Conservation (phyloP, 345 rosid genomes). For the Populus pruinosa region DNA sequence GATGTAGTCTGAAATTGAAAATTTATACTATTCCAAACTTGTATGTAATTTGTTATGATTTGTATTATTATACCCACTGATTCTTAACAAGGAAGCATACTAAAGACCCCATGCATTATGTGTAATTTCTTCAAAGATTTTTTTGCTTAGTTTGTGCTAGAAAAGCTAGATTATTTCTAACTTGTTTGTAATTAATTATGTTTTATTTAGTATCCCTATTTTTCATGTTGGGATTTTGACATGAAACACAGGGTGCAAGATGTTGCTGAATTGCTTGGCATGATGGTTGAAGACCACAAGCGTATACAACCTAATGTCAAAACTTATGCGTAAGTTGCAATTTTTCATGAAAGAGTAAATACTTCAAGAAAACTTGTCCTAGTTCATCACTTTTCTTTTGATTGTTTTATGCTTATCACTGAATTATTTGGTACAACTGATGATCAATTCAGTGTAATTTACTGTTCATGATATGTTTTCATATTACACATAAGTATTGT, state of each 20-base stretch:
- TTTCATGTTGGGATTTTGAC: conserved; percentile 12
- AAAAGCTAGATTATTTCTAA: too few species aligned
- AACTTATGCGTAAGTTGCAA: conserved; percentile 71
- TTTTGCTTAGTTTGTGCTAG: too few species aligned
- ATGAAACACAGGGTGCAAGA: conserved; percentile 72
- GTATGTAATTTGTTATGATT: neutral
- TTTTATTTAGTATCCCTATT: neutral
- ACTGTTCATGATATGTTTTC: too few species aligned
- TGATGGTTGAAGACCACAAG: conserved; percentile 96
- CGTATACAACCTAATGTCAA: conserved; percentile 83
- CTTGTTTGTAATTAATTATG: too few species aligned
- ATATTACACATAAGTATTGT: too few species aligned
- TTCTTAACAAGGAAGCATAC: too few species aligned
- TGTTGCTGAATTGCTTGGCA: conserved; percentile 94
- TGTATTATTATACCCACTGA: too few species aligned
- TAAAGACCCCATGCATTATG: too few species aligned
- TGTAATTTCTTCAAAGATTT: too few species aligned
- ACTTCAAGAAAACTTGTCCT: conserved; percentile 2
- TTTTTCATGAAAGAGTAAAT: conserved; percentile 11
- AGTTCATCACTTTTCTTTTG: neutral
- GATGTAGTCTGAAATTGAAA: conserved; percentile 1
- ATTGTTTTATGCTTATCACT: neutral
- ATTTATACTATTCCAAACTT: neutral
- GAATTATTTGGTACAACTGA: neutral
- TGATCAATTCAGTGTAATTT: too few species aligned